phyloP scores from a whole-genome alignment of 805 yeast species.

The Saturnispora zaruensis region DNA sequence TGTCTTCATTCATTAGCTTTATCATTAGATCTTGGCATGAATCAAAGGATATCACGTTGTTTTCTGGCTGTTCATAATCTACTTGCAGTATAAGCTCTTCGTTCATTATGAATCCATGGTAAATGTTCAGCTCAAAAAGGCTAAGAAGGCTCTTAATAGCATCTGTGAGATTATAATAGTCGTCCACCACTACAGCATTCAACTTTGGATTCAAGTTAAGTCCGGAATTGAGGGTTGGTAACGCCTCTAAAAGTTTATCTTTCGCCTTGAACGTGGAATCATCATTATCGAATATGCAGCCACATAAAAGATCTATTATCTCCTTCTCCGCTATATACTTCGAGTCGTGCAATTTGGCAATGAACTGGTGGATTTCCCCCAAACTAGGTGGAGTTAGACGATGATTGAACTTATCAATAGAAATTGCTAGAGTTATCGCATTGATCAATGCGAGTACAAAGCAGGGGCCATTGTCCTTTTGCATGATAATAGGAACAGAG shows the following conservation, averaged over 20 bases:
- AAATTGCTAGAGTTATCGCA: conserved; percentile 32
- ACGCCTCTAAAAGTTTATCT: neutral
- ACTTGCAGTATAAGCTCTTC: neutral
- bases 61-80: neutral
- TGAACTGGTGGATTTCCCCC: neutral
- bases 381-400: neutral
- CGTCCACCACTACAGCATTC: conserved; percentile 28
- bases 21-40: conserved; percentile 25
- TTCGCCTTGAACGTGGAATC: neutral
- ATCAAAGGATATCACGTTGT: conserved; percentile 18
- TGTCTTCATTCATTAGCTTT: conserved; percentile 13
- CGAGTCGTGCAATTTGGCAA: conserved; percentile 3
- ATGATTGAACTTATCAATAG: neutral
- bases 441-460: conserved; percentile 75
- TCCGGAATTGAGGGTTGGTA: conserved; percentile 43
- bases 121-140: conserved; percentile 32
- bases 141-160: conserved; percentile 18
- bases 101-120: conserved; percentile 60
- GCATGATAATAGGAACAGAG: conserved; percentile 43
- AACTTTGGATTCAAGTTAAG: conserved; percentile 65
- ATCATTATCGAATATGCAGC: neutral
- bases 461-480: conserved; percentile 82
- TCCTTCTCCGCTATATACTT: neutral
- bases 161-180: conserved; percentile 16
- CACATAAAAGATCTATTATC: neutral